Percentiles rank a stretch among this genome's conserved stretches.
phyloP scores from a whole-genome alignment of 352 stramenopile genomes.

The Globisporangium nagaii region DNA sequence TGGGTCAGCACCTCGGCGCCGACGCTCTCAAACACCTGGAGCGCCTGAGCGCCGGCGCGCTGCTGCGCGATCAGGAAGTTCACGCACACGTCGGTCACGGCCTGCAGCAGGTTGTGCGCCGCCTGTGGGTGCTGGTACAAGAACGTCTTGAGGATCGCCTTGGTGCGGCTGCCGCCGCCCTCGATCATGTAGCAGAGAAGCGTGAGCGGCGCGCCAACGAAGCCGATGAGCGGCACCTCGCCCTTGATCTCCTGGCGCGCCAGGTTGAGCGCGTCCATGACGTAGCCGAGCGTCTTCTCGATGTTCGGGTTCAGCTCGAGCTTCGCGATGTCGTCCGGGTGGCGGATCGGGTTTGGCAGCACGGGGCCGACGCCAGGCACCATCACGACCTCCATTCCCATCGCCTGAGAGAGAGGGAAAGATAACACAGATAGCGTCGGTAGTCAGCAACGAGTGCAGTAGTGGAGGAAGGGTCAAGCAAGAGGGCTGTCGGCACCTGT shows the following conservation, averaged over 20 bases:
- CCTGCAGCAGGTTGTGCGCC: constrained; percentile 89
- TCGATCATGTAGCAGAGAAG: constrained; percentile 99
- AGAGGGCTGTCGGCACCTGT: constrained; percentile 50
- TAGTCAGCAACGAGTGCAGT: no score
- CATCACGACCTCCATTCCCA: constrained; percentile 97
- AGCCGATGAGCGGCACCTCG: constrained; percentile 96
- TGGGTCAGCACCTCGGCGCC: constrained; percentile 93
- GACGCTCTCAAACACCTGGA: constrained; percentile 98
- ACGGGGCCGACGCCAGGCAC: constrained; percentile 90
- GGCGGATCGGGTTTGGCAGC: constrained; percentile 64
- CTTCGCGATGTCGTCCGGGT: constrained; percentile 86
- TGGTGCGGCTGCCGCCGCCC: constrained; percentile 94
- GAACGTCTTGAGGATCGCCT: constrained; percentile 93
- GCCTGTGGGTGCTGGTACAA: constrained; percentile 91
- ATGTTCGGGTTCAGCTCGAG: constrained; percentile 89
- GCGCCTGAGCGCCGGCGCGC: constrained; percentile 90
- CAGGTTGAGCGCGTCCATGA: constrained; percentile 93
- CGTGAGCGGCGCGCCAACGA: constrained; percentile 96
- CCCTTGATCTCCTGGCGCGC: constrained; percentile 89
- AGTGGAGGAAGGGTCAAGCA: no score
- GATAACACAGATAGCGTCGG: no score
- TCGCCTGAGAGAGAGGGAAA: constrained; percentile 35
- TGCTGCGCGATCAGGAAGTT: constrained; percentile 95
- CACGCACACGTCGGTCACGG: constrained; percentile 93
- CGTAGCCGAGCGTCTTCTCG: constrained; percentile 92